Percentiles rank a stretch among this genome's conserved stretches.
These are phyloP conservation scores for Serendipita vermifera DNA, from an alignment of 768 basidiomycete genomes.

Conservation along the genomic window DNA sequence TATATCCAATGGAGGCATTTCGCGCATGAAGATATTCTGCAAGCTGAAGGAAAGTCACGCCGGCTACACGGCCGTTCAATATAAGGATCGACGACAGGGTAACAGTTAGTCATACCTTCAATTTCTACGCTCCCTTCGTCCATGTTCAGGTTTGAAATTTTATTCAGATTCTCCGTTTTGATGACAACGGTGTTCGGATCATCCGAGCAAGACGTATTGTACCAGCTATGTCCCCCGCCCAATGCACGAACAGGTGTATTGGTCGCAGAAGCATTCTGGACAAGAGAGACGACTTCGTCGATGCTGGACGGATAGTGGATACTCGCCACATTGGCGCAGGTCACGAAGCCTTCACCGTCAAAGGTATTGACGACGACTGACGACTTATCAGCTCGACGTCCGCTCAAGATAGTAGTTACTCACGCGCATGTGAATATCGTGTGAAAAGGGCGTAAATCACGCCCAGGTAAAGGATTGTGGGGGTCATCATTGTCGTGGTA, in stretches of 20 bases:
- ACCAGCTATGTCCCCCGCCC: slow-evolving; percentile 12
- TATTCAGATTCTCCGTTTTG: slow-evolving; percentile 12
- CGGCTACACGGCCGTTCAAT: background rate
- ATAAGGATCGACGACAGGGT: background rate
- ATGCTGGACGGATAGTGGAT: slow-evolving; percentile 9
- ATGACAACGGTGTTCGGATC: slow-evolving; percentile 13
- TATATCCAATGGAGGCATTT: slow-evolving; percentile 14
- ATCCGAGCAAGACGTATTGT: slow-evolving; percentile 14
- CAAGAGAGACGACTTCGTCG: slow-evolving; percentile 11
- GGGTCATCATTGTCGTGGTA: too few relatives aligned
- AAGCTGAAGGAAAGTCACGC: slow-evolving; percentile 14
- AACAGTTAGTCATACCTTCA: background rate
- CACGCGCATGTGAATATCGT: too few relatives aligned
- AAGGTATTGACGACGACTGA: slow-evolving; percentile 11
- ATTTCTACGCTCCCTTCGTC: slow-evolving; percentile 7
- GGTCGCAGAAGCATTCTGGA: slow-evolving; percentile 9
- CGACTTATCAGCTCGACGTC: too few relatives aligned
- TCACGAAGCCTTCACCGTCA: slow-evolving; percentile 12
- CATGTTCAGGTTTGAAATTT: slow-evolving; percentile 11
- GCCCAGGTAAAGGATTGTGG: too few relatives aligned
- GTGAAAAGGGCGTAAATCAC: too few relatives aligned
- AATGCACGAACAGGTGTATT: slow-evolving; percentile 12
- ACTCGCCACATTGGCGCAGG: slow-evolving; percentile 11
- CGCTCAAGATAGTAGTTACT: too few relatives aligned
- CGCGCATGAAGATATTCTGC: slow-evolving; percentile 13